Base-by-base conservation (phyloP, 495 filamentous ascomycete genomes). In the Penicillium dipodomyicola region DNA sequence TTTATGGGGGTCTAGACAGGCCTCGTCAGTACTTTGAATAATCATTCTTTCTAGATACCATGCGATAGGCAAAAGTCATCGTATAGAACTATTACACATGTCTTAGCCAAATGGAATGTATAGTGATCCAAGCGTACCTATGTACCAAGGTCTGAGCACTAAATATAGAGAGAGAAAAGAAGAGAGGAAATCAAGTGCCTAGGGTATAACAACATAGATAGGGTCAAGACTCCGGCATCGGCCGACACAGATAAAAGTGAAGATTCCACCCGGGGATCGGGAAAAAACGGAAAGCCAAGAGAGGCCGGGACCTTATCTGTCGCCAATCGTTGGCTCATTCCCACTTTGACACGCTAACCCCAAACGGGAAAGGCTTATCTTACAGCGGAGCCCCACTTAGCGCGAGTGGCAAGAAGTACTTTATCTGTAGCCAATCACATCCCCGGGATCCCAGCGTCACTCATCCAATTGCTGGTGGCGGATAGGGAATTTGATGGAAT, bases 341-440 rank as follows among this genome's bases (percentile, higher is more conserved):
- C 23, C 25, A 44, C 12, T 33, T 33, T 27, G 23, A 5, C 1
- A 22, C 27, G 19, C 51, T 54, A 54, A 29, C 6, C 2, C 40
- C 0, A 11, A 54, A 43, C 9, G 15, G 17, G 53, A 30, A 35
- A 49, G 45, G 54, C 54, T 57, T 57, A 46, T 46, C 40, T 20
- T 41, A 22, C 35, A 17, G 49, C 45, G 8, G 22, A 37, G 56
- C 42, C 56, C 56, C 56, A 58, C 56, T 44, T 49, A 20, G 25
- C 10, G 17, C 9, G 0, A 40, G 49, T 54, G 57, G 57, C 50
- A 29, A 54, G 33, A 20, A 29, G 17, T 39, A 23, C 57, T 59
- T 59, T 59, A 59, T 59, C 57, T 54, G 49, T 41, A 54, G 43
- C 57, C 57, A 59, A 59, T 59, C 22, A 43, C 7, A 41, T 10